Evolutionary conservation across 2,329 filamentous ascomycete genomes (phyloP).

Genomic region (Botrytis deweyae): DNA sequence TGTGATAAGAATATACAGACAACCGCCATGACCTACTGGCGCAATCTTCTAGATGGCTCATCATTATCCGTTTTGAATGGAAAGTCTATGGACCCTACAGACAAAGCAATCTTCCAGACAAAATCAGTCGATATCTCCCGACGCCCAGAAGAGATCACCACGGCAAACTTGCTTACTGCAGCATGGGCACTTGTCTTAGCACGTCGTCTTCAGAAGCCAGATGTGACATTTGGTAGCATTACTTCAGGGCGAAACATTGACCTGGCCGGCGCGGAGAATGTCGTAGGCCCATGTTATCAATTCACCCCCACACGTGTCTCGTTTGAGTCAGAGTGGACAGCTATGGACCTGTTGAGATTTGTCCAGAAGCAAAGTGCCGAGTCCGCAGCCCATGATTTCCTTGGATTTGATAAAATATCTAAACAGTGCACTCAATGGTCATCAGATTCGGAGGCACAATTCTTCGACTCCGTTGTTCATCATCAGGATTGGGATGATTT

Average conservation of each 20-base stretch:
- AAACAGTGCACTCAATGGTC: slow-evolving; percentile 41
- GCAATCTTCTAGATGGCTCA: slow-evolving; percentile 43
- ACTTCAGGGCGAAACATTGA: slow-evolving; percentile 46
- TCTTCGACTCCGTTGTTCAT: slow-evolving; percentile 42
- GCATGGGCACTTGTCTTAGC: slow-evolving; percentile 47
- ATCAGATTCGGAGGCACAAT: slow-evolving; percentile 25
- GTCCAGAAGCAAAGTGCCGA: slow-evolving; percentile 40
- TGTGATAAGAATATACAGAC: slow-evolving; percentile 33
- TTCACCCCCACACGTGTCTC: slow-evolving; percentile 46
- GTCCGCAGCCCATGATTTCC: slow-evolving; percentile 39
- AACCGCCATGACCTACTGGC: slow-evolving; percentile 45
- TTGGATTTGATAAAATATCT: slow-evolving; percentile 41
- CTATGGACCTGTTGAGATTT: slow-evolving; percentile 38
- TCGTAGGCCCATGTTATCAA: slow-evolving; percentile 48
- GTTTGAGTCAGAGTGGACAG: slow-evolving; percentile 40
- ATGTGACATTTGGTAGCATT: slow-evolving; percentile 38
- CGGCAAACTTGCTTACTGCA: slow-evolving; percentile 45
- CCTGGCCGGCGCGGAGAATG: slow-evolving; percentile 41
- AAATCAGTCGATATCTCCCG: slow-evolving; percentile 30
- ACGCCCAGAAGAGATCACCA: slow-evolving; percentile 42
- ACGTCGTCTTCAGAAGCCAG: slow-evolving; percentile 26
- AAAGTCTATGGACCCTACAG: slow-evolving; percentile 23
- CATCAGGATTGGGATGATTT: slow-evolving; percentile 43
- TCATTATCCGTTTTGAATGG: slow-evolving; percentile 24
- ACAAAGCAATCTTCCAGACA: slow-evolving; percentile 40